phyloP scores from a whole-genome alignment of 176 grass and related monocot genomes.

The Microstegium vimineum region DNA sequence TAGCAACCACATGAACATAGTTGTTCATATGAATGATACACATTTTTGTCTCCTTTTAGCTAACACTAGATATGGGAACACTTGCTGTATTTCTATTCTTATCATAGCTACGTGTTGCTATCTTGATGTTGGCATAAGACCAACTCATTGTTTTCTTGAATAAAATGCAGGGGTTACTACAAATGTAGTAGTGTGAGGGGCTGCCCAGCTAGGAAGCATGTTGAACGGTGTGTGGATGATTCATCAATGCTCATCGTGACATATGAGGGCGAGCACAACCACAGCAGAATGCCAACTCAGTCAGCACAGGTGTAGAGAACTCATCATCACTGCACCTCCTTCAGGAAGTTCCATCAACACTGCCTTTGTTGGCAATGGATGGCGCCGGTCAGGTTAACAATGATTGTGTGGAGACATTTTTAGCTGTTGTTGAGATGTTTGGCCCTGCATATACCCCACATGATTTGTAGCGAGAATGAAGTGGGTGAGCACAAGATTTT shows the following conservation, averaged over 20 bases:
- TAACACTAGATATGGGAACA: not conserved
- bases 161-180: conserved; percentile 79
- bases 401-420: not conserved
- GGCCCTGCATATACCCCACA: conserved; percentile 13
- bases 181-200: conserved; percentile 88
- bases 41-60: not conserved
- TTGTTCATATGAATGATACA: not conserved
- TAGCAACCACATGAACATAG: not conserved
- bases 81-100: not conserved
- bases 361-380: not conserved
- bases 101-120: not conserved
- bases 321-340: not conserved
- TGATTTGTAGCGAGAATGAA: not conserved
- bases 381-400: not conserved
- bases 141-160: conserved; percentile 1
- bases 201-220: conserved; percentile 85
- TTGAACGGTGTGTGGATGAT: conserved; percentile 78
- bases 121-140: not conserved
- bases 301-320: conserved; percentile 38
- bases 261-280: conserved; percentile 83
- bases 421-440: conserved; percentile 3
- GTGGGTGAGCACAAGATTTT: conserved; percentile 15
- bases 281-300: conserved; percentile 47
- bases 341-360: not conserved
- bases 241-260: conserved; percentile 77